A percentile compares a stretch with the other conserved stretches of the same genome.
These are phyloP conservation scores for Ophiocordyceps camponoti-leonardi DNA, from an alignment of 2,329 filamentous ascomycete genomes.

Conservation along the genomic window DNA sequence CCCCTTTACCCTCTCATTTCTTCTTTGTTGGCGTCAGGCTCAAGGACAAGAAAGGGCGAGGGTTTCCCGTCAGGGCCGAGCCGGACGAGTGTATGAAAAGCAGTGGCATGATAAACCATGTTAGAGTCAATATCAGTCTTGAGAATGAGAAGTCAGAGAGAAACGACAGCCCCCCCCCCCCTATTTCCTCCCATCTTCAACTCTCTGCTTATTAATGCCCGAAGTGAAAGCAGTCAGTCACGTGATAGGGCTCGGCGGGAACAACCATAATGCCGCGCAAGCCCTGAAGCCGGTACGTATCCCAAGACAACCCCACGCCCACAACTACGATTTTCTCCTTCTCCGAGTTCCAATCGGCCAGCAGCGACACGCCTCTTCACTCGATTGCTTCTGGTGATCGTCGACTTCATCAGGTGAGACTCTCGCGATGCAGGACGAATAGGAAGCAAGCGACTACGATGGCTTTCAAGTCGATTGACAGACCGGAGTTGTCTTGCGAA, in stretches of 20 bases:
- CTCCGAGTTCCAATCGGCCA: neutral
- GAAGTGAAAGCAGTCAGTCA: neutral
- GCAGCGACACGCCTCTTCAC: constrained; percentile 7
- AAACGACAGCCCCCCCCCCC: too few species aligned
- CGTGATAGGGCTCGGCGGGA: constrained; percentile 1
- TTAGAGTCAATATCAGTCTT: too few species aligned
- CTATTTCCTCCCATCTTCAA: too few species aligned
- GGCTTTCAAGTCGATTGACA: neutral
- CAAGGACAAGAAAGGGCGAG: neutral
- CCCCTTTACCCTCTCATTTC: neutral
- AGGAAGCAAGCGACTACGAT: neutral
- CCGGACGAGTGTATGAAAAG: neutral
- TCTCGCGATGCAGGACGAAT: neutral
- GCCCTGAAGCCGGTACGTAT: constrained; percentile 15
- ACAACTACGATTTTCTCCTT: constrained; percentile 21
- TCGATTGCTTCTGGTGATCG: constrained; percentile 31
- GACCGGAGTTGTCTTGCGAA: neutral
- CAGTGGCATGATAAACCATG: too few species aligned
- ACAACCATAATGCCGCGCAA: neutral
- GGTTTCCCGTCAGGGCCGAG: neutral
- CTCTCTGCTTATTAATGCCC: too few species aligned
- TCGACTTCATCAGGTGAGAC: constrained; percentile 29
- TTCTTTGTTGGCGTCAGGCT: neutral
- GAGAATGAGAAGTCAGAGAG: too few species aligned
- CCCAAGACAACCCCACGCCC: constrained; percentile 17